Percentiles rank a stretch among this genome's conserved stretches.
Evolutionary conservation across 2,329 filamentous ascomycete genomes (phyloP).

Genomic region (Pseudocercospora pini-densiflorae): DNA sequence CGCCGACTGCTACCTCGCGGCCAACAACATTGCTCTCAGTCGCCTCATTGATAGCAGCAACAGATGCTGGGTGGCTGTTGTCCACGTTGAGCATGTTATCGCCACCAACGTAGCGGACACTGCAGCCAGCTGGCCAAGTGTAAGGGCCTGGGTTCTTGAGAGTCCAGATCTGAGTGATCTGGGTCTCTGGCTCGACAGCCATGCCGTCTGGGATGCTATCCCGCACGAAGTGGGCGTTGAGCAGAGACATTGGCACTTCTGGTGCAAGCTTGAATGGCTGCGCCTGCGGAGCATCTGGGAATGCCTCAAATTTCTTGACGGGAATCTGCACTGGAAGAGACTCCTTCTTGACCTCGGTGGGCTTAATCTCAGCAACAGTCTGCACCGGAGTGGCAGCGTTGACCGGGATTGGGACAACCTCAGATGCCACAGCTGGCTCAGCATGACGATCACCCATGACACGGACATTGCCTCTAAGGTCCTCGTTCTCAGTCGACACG

Average conservation of each 20-base stretch:
- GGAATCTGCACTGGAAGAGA: slow-evolving; percentile 30
- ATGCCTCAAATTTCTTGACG: slow-evolving; percentile 32
- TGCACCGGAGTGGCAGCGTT: slow-evolving; percentile 67
- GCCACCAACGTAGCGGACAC: slow-evolving; percentile 87
- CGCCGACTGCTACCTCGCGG: slow-evolving; percentile 70
- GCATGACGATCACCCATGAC: slow-evolving; percentile 69
- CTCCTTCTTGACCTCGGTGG: slow-evolving; percentile 44
- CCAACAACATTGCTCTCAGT: slow-evolving; percentile 81
- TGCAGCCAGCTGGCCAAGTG: slow-evolving; percentile 86
- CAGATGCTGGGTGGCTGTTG: slow-evolving; percentile 75
- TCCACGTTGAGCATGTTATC: slow-evolving; percentile 97
- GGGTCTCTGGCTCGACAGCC: slow-evolving; percentile 67
- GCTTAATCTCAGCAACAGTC: slow-evolving; percentile 74
- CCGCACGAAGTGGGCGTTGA: slow-evolving; percentile 72
- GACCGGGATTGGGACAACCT: slow-evolving; percentile 30
- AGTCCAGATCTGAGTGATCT: slow-evolving; percentile 90
- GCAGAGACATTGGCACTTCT: slow-evolving; percentile 41
- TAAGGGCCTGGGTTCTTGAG: slow-evolving; percentile 80
- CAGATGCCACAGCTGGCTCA: not conserved
- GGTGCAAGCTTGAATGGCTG: slow-evolving; percentile 22
- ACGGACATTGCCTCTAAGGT: slow-evolving; percentile 69
- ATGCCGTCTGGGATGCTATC: slow-evolving; percentile 83
- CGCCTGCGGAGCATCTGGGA: slow-evolving; percentile 25
- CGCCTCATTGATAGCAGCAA: slow-evolving; percentile 75
- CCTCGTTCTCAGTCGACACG: slow-evolving; percentile 82